Evolutionary conservation across 192 early-diverging fungal species (phyloP), one percentile per base, ranked within the genome.

Genomic region (Spinellus fusiger): DNA sequence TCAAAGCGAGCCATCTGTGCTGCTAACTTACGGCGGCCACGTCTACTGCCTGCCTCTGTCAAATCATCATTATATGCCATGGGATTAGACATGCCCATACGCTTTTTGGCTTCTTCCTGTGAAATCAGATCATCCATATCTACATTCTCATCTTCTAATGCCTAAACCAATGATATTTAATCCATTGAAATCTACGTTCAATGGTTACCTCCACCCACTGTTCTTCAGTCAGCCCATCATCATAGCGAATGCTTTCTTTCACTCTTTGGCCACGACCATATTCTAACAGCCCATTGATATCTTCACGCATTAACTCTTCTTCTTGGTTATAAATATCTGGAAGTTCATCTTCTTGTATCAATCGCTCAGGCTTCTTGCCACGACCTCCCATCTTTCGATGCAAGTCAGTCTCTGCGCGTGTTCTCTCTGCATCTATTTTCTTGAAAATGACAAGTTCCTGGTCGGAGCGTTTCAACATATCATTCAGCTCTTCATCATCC

Each of bases 161-260:
- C 84, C 73, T 84, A 59, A 20, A 18, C 13, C 26, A 57, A 27
- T 22, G 31, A 59, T 18, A n/a, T 8, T 15, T 29, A n/a, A 0
- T 22, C 10, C 9, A 29, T 29, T 47, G n/a, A 59, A n/a, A 44
- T n/a, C 40, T 18, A 44, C 13, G 40, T 18, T 18, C 13, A n/a
- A 10, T 10, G 18, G 3, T 57, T 59, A 75, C 86, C 37, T 82
- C 77, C 12, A 94, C 60, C 83, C 84, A 99, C 70, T 99, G 90
- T 56, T 94, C 91, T 66, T 99, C 95, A 0, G 89, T 93, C 69
- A 98, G 75, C 6, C 88, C 93, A 65, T 99, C 94, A 68, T 93
- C 92, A 66, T 99, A 97, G 16, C 80, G 80, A 46, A 94, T 87
- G 40, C 87, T 81, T 26, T 78, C 83, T 49, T 87, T 84, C 16